Conservation (phyloP, 2,329 filamentous ascomycete genomes). For the Aspergillus alliaceus region DNA sequence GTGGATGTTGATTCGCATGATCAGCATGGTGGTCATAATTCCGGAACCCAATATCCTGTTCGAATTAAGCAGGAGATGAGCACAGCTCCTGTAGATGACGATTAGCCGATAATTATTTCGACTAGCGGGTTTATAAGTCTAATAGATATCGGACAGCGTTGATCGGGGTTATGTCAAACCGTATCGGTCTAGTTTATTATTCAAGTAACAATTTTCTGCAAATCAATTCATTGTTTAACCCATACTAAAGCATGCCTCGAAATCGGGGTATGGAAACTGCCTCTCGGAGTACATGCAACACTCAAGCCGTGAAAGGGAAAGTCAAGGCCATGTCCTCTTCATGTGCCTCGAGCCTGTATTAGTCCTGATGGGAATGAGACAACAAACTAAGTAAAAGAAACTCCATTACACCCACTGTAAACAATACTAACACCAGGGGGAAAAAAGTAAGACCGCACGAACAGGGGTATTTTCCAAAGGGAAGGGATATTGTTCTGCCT, state of each 20-base stretch:
- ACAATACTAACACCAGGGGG: background rate
- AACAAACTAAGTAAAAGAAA: background rate
- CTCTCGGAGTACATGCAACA: background rate
- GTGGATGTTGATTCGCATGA: conserved; percentile 11
- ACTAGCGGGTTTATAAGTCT: background rate
- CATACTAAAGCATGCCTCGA: background rate
- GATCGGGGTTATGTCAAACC: background rate
- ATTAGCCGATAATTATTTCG: background rate
- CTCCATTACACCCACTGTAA: background rate
- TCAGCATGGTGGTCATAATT: conserved; percentile 6
- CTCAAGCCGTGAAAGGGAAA: background rate
- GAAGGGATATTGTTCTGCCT: background rate
- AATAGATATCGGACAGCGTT: background rate
- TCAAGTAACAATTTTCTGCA: background rate
- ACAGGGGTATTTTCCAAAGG: conserved; percentile 12
- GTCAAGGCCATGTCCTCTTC: background rate
- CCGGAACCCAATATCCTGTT: conserved; percentile 4
- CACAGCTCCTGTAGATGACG: conserved; percentile 7
- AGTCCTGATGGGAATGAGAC: background rate
- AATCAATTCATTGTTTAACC: background rate
- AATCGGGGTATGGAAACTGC: background rate
- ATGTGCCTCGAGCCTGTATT: background rate
- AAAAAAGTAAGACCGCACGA: background rate
- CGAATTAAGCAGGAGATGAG: conserved; percentile 19
- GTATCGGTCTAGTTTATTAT: background rate